Conservation (phyloP, 2,329 filamentous ascomycete genomes). For the Penicillium occitanis region DNA sequence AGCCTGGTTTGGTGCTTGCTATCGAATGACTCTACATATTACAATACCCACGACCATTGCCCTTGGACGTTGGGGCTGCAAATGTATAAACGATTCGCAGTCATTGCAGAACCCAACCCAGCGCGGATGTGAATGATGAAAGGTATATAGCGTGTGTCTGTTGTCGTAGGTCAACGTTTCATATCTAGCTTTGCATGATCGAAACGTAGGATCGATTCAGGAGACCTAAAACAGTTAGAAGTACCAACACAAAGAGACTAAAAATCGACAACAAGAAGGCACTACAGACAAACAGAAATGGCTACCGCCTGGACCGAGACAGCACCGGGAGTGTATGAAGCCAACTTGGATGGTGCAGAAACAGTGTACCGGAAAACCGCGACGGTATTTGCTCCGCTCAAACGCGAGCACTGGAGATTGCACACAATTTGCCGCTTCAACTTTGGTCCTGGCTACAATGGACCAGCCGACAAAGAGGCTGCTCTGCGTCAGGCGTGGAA, state of each 20-base stretch:
- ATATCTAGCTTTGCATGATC: neutral
- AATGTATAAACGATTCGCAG: neutral
- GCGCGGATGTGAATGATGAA: neutral
- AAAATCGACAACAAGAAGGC: neutral
- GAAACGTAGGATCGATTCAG: neutral
- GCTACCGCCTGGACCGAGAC: neutral
- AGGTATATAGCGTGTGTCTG: neutral
- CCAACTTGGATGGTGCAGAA: conserved; percentile 30
- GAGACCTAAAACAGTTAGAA: neutral
- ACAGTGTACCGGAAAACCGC: conserved; percentile 14
- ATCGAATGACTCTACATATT: neutral
- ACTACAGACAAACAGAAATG: neutral
- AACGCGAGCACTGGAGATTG: conserved; percentile 20
- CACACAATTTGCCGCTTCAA: conserved; percentile 19
- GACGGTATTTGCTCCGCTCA: conserved; percentile 3
- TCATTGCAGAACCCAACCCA: neutral
- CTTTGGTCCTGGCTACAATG: conserved; percentile 11
- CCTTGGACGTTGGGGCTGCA: neutral
- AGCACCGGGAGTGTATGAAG: conserved; percentile 3
- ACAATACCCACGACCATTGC: neutral
- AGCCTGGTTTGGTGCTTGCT: neutral
- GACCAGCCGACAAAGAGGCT: neutral
- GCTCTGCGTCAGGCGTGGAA: conserved; percentile 22
- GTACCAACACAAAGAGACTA: neutral
- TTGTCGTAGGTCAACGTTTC: neutral